Conservation (phyloP, 1,284 basidiomycete genomes). For the Ustilago shanxiensis region DNA sequence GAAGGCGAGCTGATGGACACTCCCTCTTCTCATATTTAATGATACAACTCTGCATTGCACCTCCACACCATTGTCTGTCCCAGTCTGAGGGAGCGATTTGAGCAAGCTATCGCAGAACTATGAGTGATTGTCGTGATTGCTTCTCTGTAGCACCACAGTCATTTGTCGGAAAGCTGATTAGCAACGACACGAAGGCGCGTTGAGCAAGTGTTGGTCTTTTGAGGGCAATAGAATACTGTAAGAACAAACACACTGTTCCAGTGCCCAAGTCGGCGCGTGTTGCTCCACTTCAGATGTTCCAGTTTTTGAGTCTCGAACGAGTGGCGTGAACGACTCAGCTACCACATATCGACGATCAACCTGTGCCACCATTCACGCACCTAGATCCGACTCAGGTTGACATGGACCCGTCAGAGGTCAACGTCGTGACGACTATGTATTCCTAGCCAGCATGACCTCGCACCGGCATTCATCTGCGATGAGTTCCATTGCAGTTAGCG, state of each 20-base stretch:
- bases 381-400: neutral
- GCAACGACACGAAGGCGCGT: neutral
- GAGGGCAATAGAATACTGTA: too few species aligned
- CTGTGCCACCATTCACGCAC: too few species aligned
- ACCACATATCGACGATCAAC: too few species aligned
- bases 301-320: neutral
- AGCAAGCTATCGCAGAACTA: too few species aligned
- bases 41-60: conserved; percentile 2
- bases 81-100: too few species aligned
- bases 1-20: neutral
- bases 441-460: conserved; percentile 3
- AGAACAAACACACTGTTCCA: neutral
- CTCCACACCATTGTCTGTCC: too few species aligned
- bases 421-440: neutral
- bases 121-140: neutral
- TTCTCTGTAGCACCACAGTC: too few species aligned
- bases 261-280: neutral
- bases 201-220: neutral
- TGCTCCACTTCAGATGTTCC: neutral
- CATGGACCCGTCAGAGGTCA: neutral
- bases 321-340: too few species aligned
- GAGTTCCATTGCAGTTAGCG: conserved; percentile 5
- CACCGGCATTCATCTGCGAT: neutral
- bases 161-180: too few species aligned
- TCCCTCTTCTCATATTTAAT: neutral